Base-by-base conservation (phyloP, 345 rosid genomes). In the Microthlaspi erraticum region DNA sequence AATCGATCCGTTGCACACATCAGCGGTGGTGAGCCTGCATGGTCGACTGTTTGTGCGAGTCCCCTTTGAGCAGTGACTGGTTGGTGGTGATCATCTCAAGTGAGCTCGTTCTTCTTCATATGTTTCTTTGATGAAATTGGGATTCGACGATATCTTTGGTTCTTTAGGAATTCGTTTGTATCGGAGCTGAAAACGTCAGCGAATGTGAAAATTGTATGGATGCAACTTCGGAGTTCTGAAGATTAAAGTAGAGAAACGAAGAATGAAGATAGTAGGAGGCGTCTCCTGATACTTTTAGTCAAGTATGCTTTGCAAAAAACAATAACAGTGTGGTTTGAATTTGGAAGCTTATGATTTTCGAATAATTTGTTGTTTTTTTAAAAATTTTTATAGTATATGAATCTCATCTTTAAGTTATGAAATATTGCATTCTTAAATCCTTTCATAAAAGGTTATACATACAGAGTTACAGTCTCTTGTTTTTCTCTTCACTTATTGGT, bases 21-120 rank as follows among this genome's bases (percentile, higher is more conserved):
- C 95, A 42, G 95, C 98, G 1, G 94, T 87, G 18, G 97, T 92
- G 53, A 90, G 95, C 78, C 83, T 92, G 62, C 97, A 90, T 29
- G 98, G 98, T 26, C 80, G 93, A 64, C 88, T 90, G 56, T 83
- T 82, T 70, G 87, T 90, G 2, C 87, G 91, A 3, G 94, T 88
- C 59, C 98, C 93, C 2, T 84, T 82, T 14, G 93, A 90, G 81
- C 82, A 84, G 66, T 64, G 60, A 76, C n/a, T 0, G 41, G 17
- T 6, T 56, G 29, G 29, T 26, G 29, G 2, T 26, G 29, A 26
- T 61, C 51, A 46, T 57, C 72, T 10, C 43, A 41, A 69, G 33
- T 26, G 45, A 68, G 69, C 43, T 37, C 10, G 45, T 68, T 45
- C 46, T 38, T 37, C 46, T 54, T 20, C 48, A 36, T 36, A 8